Evolutionary conservation across 1,284 basidiomycete genomes (phyloP).

Genomic region (Apiotrichum akiyoshidainum): DNA sequence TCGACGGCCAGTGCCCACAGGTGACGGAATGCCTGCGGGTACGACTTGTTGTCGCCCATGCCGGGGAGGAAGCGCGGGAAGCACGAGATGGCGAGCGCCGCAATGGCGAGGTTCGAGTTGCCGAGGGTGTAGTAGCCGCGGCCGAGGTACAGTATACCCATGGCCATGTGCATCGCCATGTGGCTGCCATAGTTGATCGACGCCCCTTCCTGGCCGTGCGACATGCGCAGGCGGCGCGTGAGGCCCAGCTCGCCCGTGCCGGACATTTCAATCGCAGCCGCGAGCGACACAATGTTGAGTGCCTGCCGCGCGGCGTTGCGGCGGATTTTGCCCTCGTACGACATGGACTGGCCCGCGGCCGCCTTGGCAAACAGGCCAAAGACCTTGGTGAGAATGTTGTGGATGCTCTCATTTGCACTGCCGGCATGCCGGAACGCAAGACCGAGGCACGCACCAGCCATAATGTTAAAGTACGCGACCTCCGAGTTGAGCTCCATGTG

Average conservation of each 20-base stretch:
- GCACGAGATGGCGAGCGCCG: slow-evolving; percentile 82
- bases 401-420: slow-evolving; percentile 80
- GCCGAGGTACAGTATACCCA: slow-evolving; percentile 91
- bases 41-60: slow-evolving; percentile 83
- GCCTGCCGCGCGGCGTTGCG: slow-evolving; percentile 83
- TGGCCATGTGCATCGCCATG: slow-evolving; percentile 83
- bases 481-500: slow-evolving; percentile 68
- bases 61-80: slow-evolving; percentile 79
- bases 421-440: slow-evolving; percentile 92
- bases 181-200: slow-evolving; percentile 84
- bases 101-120: slow-evolving; percentile 85
- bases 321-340: slow-evolving; percentile 80
- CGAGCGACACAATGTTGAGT: slow-evolving; percentile 78
- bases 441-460: slow-evolving; percentile 86
- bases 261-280: slow-evolving; percentile 88
- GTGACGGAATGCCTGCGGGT: slow-evolving; percentile 89
- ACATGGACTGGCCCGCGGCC: slow-evolving; percentile 60
- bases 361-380: slow-evolving; percentile 65
- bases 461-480: slow-evolving; percentile 80
- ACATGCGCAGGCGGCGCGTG: slow-evolving; percentile 79
- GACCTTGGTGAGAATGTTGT: slow-evolving; percentile 73
- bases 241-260: slow-evolving; percentile 92
- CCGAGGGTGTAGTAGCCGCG: slow-evolving; percentile 89
- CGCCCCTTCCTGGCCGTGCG: slow-evolving; percentile 80
- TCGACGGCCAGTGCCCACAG: slow-evolving; percentile 94